Conservation (phyloP, 345 rosid genomes). For the Anastatica hierochuntica region DNA sequence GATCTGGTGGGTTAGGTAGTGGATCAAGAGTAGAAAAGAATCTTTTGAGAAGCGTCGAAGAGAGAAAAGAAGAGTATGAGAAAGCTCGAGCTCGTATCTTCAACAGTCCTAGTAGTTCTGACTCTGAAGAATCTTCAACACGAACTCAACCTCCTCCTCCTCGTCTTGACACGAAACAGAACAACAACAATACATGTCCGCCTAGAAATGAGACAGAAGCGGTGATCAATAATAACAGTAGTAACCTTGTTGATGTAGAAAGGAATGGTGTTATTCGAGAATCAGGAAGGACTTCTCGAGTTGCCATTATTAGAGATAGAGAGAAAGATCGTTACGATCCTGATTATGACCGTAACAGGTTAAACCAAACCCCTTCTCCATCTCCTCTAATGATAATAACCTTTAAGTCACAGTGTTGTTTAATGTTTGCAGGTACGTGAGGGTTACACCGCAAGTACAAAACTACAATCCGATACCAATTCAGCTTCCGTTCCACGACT, state of each 20-base stretch:
- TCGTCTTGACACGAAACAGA: conserved; percentile 28
- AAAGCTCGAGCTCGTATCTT: conserved; percentile 91
- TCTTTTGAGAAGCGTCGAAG: conserved; percentile 67
- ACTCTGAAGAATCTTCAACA: conserved; percentile 43
- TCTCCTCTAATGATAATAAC: not conserved
- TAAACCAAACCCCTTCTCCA: no score
- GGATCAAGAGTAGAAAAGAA: conserved; percentile 40
- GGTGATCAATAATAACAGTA: no score
- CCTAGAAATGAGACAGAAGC: conserved; percentile 48
- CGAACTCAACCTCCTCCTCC: conserved; percentile 25
- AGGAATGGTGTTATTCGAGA: conserved; percentile 38
- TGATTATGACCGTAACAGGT: conserved; percentile 80
- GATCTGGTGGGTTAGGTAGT: conserved; percentile 38
- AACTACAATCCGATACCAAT: conserved; percentile 49
- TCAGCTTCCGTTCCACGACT: conserved; percentile 53
- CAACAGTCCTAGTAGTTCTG: conserved; percentile 49
- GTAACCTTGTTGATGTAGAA: conserved; percentile 40
- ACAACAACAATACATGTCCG: conserved; percentile 4
- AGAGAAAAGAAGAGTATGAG: conserved; percentile 95
- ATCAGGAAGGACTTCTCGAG: conserved; percentile 46
- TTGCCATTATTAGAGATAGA: conserved; percentile 87
- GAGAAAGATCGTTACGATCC: conserved; percentile 95
- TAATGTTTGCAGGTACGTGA: conserved; percentile 50
- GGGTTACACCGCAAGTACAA: conserved; percentile 61
- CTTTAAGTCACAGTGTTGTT: not conserved